phyloP scores from a whole-genome alignment of 306 rosid genomes.

The Comarum palustre region DNA sequence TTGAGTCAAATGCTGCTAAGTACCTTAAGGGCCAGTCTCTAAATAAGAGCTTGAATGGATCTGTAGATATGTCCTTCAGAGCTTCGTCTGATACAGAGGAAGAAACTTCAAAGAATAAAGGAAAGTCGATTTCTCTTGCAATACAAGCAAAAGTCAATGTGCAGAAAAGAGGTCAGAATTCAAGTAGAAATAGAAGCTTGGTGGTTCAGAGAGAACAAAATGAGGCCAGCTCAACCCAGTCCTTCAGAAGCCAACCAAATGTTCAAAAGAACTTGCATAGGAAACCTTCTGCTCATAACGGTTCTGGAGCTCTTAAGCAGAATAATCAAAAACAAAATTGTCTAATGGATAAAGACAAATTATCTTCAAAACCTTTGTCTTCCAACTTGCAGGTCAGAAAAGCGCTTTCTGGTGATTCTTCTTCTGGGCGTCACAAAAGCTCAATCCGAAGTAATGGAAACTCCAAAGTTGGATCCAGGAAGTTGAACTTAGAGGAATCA shows the following conservation, averaged over 20 bases:
- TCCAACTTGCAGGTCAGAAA: slow-evolving; percentile 55
- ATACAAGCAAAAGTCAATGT: slow-evolving; percentile 97
- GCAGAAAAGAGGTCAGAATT: slow-evolving; percentile 70
- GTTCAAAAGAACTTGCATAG: slow-evolving; percentile 50
- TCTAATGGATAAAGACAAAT: slow-evolving; percentile 51
- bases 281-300: slow-evolving; percentile 42
- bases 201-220: slow-evolving; percentile 51
- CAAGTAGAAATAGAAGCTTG: slow-evolving; percentile 45
- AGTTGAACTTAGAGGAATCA: slow-evolving; percentile 43
- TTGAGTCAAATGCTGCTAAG: slow-evolving; percentile 72
- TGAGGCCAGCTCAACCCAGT: slow-evolving; percentile 52
- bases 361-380: slow-evolving; percentile 54
- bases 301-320: slow-evolving; percentile 65
- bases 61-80: slow-evolving; percentile 49
- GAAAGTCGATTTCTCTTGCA: slow-evolving; percentile 89
- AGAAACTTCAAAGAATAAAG: slow-evolving; percentile 46
- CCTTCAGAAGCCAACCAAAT: slow-evolving; percentile 40
- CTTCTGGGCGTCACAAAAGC: slow-evolving; percentile 60
- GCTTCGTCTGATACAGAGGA: slow-evolving; percentile 48
- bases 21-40: slow-evolving; percentile 74
- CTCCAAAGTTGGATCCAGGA: slow-evolving; percentile 59
- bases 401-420: slow-evolving; percentile 43
- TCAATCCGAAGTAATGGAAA: slow-evolving; percentile 48
- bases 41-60: slow-evolving; percentile 92
- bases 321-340: slow-evolving; percentile 84